Base-by-base conservation (phyloP, 2,329 filamentous ascomycete species). In the Claviceps pazoutovae region DNA sequence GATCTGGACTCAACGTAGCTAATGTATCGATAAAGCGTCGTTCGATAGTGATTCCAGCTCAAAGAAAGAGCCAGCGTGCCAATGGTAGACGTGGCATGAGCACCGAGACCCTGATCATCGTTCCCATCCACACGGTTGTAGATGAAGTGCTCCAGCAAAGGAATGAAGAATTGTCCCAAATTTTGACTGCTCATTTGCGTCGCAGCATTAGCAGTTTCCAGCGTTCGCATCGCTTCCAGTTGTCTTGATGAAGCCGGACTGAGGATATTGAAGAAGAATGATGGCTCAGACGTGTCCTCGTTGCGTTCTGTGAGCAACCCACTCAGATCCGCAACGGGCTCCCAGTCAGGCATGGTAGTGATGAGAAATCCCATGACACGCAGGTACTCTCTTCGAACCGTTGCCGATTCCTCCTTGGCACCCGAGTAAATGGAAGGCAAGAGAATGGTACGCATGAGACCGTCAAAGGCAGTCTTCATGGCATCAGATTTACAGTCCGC, bases 251-350 rank as follows among this genome's bases (percentile, higher is more conserved):
- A 83, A 49, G 95, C 89, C 47, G 95, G 91, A 61, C 93, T 90
- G 38, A 97, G 72, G 45, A 97, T 82, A 60, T 97, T 95, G 66
- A 80, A 86, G 72, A 97, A 98, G 71, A 98, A 96, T 1, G 87
- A 86, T 11, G 75, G 71, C 53, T 79, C 76, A 1, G 71, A 66
- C 23, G 71, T 67, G 46, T 90, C 86, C 55, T 94, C 88, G 50
- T 85, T 70, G 14, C 68, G 66, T 7, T 70, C 68, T 5, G 68
- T 72, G 41, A 93, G 75, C 11, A 98, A 75, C 5, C 75, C 74
- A 53, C 78, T 71, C 69, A 98, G 78, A 63, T 95, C 89, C 34
- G 78, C 75, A 41, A 97, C 76, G 2, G 82, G 78, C 5, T 76
- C 64, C 81, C 88, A 90, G 0, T 75, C 68, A 0, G 84, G 75